Conservation (phyloP, 108 stramenopile species). For the Skeletonema menzelii region DNA sequence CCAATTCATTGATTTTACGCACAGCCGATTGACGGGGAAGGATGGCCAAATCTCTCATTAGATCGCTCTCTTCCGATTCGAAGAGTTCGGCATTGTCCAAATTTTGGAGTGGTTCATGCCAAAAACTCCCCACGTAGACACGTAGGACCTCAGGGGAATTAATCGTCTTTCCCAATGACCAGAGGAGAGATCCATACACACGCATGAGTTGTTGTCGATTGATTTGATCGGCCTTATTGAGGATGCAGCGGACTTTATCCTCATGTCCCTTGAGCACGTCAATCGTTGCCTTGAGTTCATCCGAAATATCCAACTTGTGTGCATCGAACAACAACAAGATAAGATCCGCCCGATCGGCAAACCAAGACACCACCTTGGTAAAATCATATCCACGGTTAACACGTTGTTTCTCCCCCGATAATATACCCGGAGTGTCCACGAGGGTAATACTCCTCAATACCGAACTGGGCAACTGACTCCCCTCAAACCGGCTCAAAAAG, state of each 20-base stretch:
- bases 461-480: conserved; percentile 80
- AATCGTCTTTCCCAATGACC: conserved; percentile 97
- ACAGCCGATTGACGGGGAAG: conserved; percentile 96
- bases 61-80: conserved; percentile 91
- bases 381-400: conserved; percentile 94
- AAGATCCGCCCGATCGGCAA: conserved; percentile 95
- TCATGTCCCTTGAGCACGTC: conserved; percentile 97
- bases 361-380: conserved; percentile 94
- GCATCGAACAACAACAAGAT: conserved; percentile 99
- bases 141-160: conserved; percentile 94
- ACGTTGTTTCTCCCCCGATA: conserved; percentile 97
- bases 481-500: conserved; percentile 96
- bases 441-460: conserved; percentile 91
- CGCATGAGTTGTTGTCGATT: conserved; percentile 98
- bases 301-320: conserved; percentile 99
- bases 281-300: conserved; percentile 96
- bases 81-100: conserved; percentile 87
- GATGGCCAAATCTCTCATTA: conserved; percentile 93
- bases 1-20: conserved; percentile 97
- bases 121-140: conserved; percentile 97
- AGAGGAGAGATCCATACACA: conserved; percentile 97
- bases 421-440: conserved; percentile 98
- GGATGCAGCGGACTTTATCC: conserved; percentile 98
- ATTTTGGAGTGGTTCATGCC: conserved; percentile 79
- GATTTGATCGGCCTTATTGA: conserved; percentile 99